A percentile compares a stretch with the other conserved stretches of the same genome.
Evolutionary conservation across 2,329 filamentous ascomycete species (phyloP).

Genomic region (Pseudogymnoascus sp.): DNA sequence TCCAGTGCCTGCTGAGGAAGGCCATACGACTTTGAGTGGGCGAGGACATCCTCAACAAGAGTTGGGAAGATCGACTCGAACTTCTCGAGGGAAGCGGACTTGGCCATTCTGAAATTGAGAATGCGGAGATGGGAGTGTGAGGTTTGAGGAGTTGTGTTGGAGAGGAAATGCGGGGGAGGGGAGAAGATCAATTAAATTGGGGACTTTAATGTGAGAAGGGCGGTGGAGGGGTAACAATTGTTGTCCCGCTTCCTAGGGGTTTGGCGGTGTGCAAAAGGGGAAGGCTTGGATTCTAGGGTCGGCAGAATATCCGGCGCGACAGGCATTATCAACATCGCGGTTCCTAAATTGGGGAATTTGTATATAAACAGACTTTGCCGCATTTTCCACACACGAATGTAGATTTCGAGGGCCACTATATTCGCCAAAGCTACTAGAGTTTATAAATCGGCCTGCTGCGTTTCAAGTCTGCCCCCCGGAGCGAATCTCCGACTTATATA

Average conservation of each 20-base stretch:
- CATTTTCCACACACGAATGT: not conserved
- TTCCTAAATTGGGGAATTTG: not conserved
- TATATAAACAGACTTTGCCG: not conserved
- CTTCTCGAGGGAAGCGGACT: conserved; percentile 71
- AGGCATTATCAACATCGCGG: conserved; percentile 6
- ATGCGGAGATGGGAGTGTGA: not conserved
- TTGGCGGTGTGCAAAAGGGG: not conserved
- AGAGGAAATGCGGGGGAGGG: conserved; percentile 3
- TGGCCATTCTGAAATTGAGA: conserved; percentile 41
- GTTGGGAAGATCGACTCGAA: conserved; percentile 88
- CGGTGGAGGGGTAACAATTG: conserved; percentile 3
- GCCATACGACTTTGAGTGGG: conserved; percentile 72
- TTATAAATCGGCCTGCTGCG: not conserved
- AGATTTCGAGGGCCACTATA: not conserved
- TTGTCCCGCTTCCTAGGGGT: not conserved
- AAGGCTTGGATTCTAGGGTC: not conserved
- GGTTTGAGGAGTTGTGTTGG: conserved; percentile 11
- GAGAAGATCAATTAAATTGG: conserved; percentile 3
- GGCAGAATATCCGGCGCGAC: conserved; percentile 5
- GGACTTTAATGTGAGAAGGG: not conserved
- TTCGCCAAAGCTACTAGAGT: not conserved
- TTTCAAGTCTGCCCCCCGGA: not conserved
- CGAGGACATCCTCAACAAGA: conserved; percentile 73
- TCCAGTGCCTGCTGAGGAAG: conserved; percentile 70
- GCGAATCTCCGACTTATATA: not conserved